Evolutionary conservation across 1,284 basidiomycete species (phyloP).

Genomic region (Farysia itapuensis): DNA sequence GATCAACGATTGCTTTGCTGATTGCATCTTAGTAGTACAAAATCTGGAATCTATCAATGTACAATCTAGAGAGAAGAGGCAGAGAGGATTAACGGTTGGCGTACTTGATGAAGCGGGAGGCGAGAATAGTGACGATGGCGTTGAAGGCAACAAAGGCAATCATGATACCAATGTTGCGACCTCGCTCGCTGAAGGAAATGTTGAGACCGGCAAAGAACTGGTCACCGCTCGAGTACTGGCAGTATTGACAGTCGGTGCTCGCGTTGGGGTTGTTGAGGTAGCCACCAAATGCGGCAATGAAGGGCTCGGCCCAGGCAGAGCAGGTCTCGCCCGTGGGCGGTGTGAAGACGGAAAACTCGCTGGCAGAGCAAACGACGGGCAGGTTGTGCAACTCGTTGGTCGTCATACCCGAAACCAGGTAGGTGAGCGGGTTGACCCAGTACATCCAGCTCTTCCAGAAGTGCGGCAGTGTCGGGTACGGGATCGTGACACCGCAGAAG

Average conservation of each 20-base stretch:
- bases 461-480: slow-evolving; percentile 57
- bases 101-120: slow-evolving; percentile 34
- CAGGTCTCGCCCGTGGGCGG: slow-evolving; percentile 79
- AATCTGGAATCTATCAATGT: too few species aligned
- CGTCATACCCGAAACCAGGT: slow-evolving; percentile 64
- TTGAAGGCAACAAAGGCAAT: slow-evolving; percentile 45
- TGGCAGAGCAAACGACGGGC: slow-evolving; percentile 68
- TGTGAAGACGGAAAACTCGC: slow-evolving; percentile 68
- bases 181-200: slow-evolving; percentile 65
- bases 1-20: too few species aligned
- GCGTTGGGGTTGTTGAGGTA: slow-evolving; percentile 76
- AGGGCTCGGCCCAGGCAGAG: slow-evolving; percentile 61
- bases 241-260: slow-evolving; percentile 71
- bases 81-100: slow-evolving; percentile 43
- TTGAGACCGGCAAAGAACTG: slow-evolving; percentile 73
- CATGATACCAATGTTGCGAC: slow-evolving; percentile 45
- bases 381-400: slow-evolving; percentile 79
- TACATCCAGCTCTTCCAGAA: slow-evolving; percentile 45
- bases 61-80: too few species aligned
- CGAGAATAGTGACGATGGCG: slow-evolving; percentile 23
- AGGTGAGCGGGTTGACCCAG: slow-evolving; percentile 50
- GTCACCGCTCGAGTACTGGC: slow-evolving; percentile 70
- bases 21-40: too few species aligned
- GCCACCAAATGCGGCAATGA: slow-evolving; percentile 68
- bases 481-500: slow-evolving; percentile 71